Base-by-base conservation (phyloP, 768 basidiomycete genomes). In the Lentinula boryana region DNA sequence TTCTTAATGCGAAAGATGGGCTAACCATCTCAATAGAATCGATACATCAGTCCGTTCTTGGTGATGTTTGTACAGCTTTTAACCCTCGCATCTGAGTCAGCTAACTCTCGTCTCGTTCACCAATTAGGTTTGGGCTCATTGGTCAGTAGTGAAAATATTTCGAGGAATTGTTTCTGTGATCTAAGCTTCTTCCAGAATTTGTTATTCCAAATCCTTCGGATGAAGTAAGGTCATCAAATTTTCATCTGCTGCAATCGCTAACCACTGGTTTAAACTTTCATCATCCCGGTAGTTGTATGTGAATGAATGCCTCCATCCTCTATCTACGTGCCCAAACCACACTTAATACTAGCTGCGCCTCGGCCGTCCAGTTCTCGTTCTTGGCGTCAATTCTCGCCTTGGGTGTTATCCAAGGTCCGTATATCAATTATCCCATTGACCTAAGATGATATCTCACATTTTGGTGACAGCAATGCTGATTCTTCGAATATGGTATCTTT, bases 401-500 rank as follows among this genome's bases (percentile, higher is more conserved):
- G 33, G 65, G 63, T 15, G 66, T 75, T 32, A 69, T 76, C 50
- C 75, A 76, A 71, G 75, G 75, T 72, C 38, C n/a, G 54, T 54
- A 21, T 53, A 41, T 16, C 15, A 10, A 57, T 55, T 58, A 54
- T 50, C 9, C 31, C 51, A 3, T 23, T 35, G 27, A 16, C 49
- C 32, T 16, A 8, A 32, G 15, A 4, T 10, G n/a, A 16, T 33
- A 40, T 38, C 49, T 60, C 53, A 35, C 7, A 33, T 18, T 53
- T 27, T 56, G 36, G 56, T 12, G 38, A 31, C 49, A 79, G 77
- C 71, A 21, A 76, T 77, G 44, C 70, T 78, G 15, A 71, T 74
- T 35, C 65, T 72, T 41, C 72, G 78, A 32, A 71, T 76, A 31
- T 80, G 76, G 76, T 76, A 76, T 63, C 71, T 78, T 48, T 78